Evolutionary conservation across 164 flowering plant genomes (phyloP).

Genomic region (Magnolia kwangsiensis): DNA sequence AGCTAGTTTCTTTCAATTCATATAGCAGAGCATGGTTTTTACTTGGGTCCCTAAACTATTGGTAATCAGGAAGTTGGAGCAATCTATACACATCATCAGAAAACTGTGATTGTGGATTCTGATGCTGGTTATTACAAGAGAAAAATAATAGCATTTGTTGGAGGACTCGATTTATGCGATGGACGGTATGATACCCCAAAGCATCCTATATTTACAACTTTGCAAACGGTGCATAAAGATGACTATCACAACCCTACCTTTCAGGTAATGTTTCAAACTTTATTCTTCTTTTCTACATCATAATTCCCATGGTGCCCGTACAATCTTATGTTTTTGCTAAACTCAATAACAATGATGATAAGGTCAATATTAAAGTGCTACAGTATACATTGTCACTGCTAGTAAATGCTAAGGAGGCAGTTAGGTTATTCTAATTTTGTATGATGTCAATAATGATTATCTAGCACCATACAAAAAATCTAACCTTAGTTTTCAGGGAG

Average conservation of each 20-base stretch:
- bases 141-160: slow-evolving; percentile 80
- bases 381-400: too few relatives aligned
- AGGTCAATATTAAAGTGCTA: too few relatives aligned
- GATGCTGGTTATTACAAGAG: slow-evolving; percentile 67
- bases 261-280: slow-evolving; percentile 33
- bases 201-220: slow-evolving; percentile 61
- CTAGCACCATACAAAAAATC: too few relatives aligned
- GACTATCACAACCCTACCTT: slow-evolving; percentile 78
- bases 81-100: slow-evolving; percentile 88
- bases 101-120: slow-evolving; percentile 83
- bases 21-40: not conserved
- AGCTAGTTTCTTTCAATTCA: not conserved
- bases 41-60: not conserved
- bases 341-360: too few relatives aligned
- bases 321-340: too few relatives aligned
- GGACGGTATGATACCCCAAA: slow-evolving; percentile 82
- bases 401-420: too few relatives aligned
- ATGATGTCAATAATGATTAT: too few relatives aligned
- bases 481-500: too few relatives aligned
- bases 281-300: not conserved
- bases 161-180: slow-evolving; percentile 86
- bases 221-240: slow-evolving; percentile 62
- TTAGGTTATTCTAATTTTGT: too few relatives aligned
- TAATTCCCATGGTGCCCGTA: too few relatives aligned
- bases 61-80: slow-evolving; percentile 66